phyloP scores from a whole-genome alignment of 2,329 filamentous ascomycete genomes.

The Paecilomyces sp. region DNA sequence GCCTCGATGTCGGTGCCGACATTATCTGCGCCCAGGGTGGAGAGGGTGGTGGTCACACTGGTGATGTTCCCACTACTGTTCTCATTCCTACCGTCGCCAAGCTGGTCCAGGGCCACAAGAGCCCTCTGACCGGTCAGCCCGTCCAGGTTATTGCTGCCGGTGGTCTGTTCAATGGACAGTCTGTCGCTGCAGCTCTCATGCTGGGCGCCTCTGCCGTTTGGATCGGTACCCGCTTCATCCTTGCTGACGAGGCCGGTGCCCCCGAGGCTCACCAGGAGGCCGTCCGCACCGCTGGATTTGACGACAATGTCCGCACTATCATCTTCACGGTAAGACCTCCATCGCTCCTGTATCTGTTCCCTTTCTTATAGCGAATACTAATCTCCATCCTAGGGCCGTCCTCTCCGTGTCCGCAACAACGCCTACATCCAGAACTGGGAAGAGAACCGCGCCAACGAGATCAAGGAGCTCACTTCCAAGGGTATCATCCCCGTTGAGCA shows the following conservation, averaged over 20 bases:
- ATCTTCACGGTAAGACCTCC: constrained; percentile 69
- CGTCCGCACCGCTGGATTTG: constrained; percentile 81
- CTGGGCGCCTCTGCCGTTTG: constrained; percentile 89
- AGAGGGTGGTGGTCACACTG: constrained; percentile 94
- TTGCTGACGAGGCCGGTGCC: constrained; percentile 89
- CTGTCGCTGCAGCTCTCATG: constrained; percentile 82
- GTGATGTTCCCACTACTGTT: constrained; percentile 83
- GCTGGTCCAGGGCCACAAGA: constrained; percentile 71
- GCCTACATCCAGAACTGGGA: constrained; percentile 95
- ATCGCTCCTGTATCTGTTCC: background rate
- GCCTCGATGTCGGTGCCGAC: constrained; percentile 82
- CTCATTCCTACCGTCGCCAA: constrained; percentile 90
- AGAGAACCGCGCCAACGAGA: constrained; percentile 79
- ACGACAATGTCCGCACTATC: constrained; percentile 94
- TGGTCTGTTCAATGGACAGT: constrained; percentile 87
- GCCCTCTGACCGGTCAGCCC: constrained; percentile 75
- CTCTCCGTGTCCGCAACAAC: constrained; percentile 88
- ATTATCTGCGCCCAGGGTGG: constrained; percentile 98
- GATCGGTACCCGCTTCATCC: constrained; percentile 94
- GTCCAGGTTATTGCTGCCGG: constrained; percentile 92
- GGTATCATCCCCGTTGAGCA: constrained; percentile 89
- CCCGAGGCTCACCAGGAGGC: constrained; percentile 92
- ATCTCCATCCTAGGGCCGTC: constrained; percentile 55
- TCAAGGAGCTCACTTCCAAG: constrained; percentile 83
- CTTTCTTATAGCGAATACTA: constrained; percentile 5